Base-by-base conservation (phyloP, 495 filamentous ascomycete genomes). In the Pyronema domesticum region DNA sequence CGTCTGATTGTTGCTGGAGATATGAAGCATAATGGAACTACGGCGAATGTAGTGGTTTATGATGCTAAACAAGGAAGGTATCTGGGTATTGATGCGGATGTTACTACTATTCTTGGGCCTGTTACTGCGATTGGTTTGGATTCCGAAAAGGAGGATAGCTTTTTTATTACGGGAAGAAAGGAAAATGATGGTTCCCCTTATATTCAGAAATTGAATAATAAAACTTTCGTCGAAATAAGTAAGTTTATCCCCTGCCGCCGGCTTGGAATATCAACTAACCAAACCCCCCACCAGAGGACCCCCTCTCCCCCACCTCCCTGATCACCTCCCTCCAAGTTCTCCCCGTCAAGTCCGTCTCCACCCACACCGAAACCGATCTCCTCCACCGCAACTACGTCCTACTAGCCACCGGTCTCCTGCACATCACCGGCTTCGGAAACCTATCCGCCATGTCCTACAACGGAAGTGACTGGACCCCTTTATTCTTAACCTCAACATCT, bases 401-500 rank as follows among this genome's bases (percentile, higher is more conserved):
- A n/a, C 72, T 99, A 54, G 67, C 95, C 44, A 82, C 86, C 50
- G 91, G 91, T 33, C 75, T 82, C 47, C 76, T 98, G 53, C 72
- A 76, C 49, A 71, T 95, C 35, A 78, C 83, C 0, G 67, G 68
- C 66, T 89, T 89, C 57, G 79, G 79, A 59, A 72, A 68, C 34
- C 85, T 81, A 10, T 94, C 89, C n/a, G 88, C 84, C 1, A 91
- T 78, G 4, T 70, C 95, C 39, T 98, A 79, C 67, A 82, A 96
- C 60, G 89, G 91, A 57, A 85, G 77, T 4, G 71, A 68, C 9
- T 76, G 93, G 61, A 70, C 70, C 19, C 91, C 91, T 6, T 94
- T 87, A 67, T 75, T 85, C 46, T 79, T 99, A 37, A 81, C 85
- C 15, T 79, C 78, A 35, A 81, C 73, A 19, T 68, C 70, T 11